Conservation (phyloP, 169 alveolate species). For the Cardiosporidium cionae region DNA sequence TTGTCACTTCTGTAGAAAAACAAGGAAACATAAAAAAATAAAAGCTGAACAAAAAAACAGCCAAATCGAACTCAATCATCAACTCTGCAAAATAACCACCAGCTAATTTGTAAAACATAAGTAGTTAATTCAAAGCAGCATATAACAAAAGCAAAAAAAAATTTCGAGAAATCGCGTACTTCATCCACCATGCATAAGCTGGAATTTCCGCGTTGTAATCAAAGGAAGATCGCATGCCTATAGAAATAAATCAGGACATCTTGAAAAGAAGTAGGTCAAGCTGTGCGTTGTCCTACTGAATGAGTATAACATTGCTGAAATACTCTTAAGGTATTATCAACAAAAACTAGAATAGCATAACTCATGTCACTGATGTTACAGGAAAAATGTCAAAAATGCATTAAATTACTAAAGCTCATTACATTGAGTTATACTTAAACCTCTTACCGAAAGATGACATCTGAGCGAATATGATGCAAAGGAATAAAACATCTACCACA, state of each 20-base stretch:
- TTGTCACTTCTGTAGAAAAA: slow-evolving; percentile 60
- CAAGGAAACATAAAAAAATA: neutral
- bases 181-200: slow-evolving; percentile 72
- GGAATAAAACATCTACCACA: slow-evolving; percentile 12
- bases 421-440: too few relatives aligned
- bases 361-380: too few relatives aligned
- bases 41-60: neutral
- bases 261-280: too few relatives aligned
- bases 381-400: too few relatives aligned
- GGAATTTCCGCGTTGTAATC: slow-evolving; percentile 47
- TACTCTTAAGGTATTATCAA: too few relatives aligned
- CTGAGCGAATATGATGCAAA: neutral
- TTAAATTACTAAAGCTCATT: too few relatives aligned
- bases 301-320: too few relatives aligned
- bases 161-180: slow-evolving; percentile 25
- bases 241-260: slow-evolving; percentile 17
- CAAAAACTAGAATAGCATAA: too few relatives aligned
- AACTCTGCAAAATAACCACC: too few relatives aligned
- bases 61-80: too few relatives aligned
- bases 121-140: neutral
- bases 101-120: neutral
- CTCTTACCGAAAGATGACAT: slow-evolving; percentile 1
- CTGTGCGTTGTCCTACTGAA: too few relatives aligned
- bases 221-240: slow-evolving; percentile 40
- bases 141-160: neutral